Evolutionary conservation across 1,139 yeast species (phyloP).

Genomic region (Diutina ranongensis): DNA sequence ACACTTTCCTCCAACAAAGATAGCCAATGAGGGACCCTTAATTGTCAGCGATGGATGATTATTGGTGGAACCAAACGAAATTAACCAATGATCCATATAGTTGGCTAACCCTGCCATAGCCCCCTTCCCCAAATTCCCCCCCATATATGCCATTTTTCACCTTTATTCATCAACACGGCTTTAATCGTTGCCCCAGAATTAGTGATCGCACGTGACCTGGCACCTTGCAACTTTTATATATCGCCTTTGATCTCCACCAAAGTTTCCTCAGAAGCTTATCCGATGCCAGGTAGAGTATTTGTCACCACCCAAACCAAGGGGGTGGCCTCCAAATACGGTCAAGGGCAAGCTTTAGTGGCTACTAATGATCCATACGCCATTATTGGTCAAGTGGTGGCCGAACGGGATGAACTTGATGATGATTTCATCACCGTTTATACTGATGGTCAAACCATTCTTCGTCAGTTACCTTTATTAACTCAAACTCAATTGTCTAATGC

Average conservation of each 20-base stretch:
- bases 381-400: neutral
- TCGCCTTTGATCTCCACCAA: neutral
- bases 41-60: too few species aligned
- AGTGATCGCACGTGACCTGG: neutral
- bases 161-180: neutral
- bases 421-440: slow-evolving; percentile 41
- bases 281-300: slow-evolving; percentile 1
- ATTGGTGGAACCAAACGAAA: too few species aligned
- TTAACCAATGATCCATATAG: too few species aligned
- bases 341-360: slow-evolving; percentile 1
- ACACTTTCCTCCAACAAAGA: too few species aligned
- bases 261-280: neutral
- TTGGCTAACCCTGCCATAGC: too few species aligned
- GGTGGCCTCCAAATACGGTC: slow-evolving; percentile 6
- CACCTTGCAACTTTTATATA: neutral
- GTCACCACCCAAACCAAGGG: slow-evolving; percentile 5
- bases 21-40: too few species aligned
- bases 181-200: neutral
- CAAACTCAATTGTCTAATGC: slow-evolving; percentile 24
- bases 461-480: slow-evolving; percentile 45
- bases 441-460: slow-evolving; percentile 39
- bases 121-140: too few species aligned
- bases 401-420: slow-evolving; percentile 5
- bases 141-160: too few species aligned
- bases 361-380: neutral